These are phyloP conservation scores for Tulasnella calospora DNA, from an alignment of 768 basidiomycete genomes.

Conservation along the genomic window DNA sequence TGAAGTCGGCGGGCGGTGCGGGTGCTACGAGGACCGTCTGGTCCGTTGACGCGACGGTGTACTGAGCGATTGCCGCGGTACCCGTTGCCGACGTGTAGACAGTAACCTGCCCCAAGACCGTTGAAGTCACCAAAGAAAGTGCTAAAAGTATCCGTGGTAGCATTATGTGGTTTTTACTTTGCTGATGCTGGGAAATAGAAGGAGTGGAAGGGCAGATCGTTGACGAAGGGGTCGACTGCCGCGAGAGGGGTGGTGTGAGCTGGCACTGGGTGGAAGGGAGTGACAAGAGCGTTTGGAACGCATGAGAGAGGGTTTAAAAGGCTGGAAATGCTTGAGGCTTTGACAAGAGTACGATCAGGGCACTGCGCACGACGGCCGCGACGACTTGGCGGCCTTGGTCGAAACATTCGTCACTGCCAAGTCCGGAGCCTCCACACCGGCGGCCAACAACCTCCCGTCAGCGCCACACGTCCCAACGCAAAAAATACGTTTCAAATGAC, in stretches of 20 bases:
- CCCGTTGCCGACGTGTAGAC: slow-evolving; percentile 3
- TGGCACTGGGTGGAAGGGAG: neutral
- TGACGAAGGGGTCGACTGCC: neutral
- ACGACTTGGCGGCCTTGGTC: slow-evolving; percentile 7
- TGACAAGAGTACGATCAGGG: neutral
- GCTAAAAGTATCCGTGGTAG: neutral
- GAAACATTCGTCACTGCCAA: slow-evolving; percentile 5
- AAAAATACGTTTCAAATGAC: neutral
- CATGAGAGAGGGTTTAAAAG: neutral
- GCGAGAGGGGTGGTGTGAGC: neutral
- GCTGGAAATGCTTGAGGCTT: neutral
- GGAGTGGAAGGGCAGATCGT: neutral
- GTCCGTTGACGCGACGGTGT: slow-evolving; percentile 4
- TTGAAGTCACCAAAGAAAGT: neutral
- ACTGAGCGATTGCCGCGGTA: neutral
- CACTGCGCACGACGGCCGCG: slow-evolving; percentile 3
- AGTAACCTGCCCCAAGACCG: neutral
- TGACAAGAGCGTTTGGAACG: neutral
- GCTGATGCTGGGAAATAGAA: neutral
- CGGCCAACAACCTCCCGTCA: neutral
- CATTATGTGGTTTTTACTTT: neutral
- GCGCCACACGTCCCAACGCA: neutral
- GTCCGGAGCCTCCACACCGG: slow-evolving; percentile 8
- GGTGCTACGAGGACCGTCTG: neutral
- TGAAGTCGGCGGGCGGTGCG: slow-evolving; percentile 8